phyloP scores from a whole-genome alignment of 1,284 basidiomycete genomes.

The Anthracocystis walkeri region DNA sequence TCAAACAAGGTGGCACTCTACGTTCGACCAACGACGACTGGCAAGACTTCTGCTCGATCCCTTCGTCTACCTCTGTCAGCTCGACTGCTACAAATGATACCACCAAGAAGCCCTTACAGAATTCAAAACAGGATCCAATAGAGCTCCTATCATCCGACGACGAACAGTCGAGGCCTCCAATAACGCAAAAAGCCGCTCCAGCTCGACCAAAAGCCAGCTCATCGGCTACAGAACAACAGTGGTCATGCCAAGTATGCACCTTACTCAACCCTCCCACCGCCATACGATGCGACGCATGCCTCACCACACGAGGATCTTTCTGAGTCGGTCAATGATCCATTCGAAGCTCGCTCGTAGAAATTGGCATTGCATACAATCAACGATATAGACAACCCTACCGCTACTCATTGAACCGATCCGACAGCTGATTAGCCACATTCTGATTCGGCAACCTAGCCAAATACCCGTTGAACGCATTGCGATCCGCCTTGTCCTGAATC shows the following conservation, averaged over 20 bases:
- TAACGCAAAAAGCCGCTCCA: neutral
- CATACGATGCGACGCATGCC: slow-evolving; percentile 34
- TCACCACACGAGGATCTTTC: slow-evolving; percentile 27
- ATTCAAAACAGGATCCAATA: slow-evolving; percentile 19
- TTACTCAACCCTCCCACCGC: slow-evolving; percentile 26
- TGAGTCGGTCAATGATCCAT: slow-evolving; percentile 21
- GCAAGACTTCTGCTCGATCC: slow-evolving; percentile 38
- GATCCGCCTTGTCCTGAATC: slow-evolving; percentile 57
- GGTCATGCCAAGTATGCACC: slow-evolving; percentile 45
- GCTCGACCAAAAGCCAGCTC: neutral
- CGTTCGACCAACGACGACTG: slow-evolving; percentile 41
- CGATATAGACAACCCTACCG: neutral
- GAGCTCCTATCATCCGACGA: slow-evolving; percentile 38
- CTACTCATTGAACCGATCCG: slow-evolving; percentile 33
- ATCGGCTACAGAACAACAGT: slow-evolving; percentile 5
- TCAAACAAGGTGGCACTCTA: slow-evolving; percentile 33
- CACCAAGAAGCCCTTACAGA: neutral
- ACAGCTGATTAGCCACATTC: slow-evolving; percentile 37
- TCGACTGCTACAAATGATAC: slow-evolving; percentile 2
- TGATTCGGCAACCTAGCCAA: slow-evolving; percentile 32
- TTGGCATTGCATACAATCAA: neutral
- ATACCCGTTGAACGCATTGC: slow-evolving; percentile 38
- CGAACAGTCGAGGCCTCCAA: slow-evolving; percentile 5
- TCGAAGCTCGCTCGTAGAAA: neutral
- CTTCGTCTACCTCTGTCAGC: slow-evolving; percentile 5